These are phyloP conservation scores for Lentinus polychrous DNA, from an alignment of 1,284 basidiomycete genomes.

Conservation along the genomic window DNA sequence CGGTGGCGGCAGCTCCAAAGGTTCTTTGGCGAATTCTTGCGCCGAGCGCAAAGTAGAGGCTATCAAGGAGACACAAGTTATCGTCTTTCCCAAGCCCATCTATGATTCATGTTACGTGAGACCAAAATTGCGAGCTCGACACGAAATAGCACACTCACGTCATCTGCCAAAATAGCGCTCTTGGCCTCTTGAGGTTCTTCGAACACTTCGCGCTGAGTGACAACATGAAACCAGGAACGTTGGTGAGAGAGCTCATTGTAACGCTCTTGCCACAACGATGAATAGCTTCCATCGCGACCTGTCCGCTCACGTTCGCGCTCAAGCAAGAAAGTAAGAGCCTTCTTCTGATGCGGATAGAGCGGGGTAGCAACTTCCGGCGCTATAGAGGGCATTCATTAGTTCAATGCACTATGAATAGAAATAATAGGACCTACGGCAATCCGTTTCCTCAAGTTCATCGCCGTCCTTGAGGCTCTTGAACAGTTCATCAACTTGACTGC, in stretches of 20 bases:
- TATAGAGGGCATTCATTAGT: conserved; percentile 26
- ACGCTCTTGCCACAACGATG: conserved; percentile 73
- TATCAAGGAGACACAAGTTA: conserved; percentile 88
- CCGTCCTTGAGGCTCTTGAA: conserved; percentile 86
- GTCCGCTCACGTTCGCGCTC: conserved; percentile 79
- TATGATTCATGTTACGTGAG: conserved; percentile 24
- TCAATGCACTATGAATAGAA: conserved; percentile 2
- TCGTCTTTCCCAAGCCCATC: conserved; percentile 99
- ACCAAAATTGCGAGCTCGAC: conserved; percentile 2
- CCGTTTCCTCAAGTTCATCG: conserved; percentile 80
- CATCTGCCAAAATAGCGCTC: conserved; percentile 90
- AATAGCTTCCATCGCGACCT: conserved; percentile 45
- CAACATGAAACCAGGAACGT: conserved; percentile 71
- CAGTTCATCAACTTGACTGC: conserved; percentile 89
- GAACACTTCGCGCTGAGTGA: conserved; percentile 74
- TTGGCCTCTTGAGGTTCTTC: conserved; percentile 73
- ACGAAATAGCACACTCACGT: conserved; percentile 49
- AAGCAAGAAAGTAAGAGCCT: conserved; percentile 94
- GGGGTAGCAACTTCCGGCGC: conserved; percentile 81
- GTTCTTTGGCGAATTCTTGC: conserved; percentile 54
- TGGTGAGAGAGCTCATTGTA: conserved; percentile 44
- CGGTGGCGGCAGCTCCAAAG: conserved; percentile 37
- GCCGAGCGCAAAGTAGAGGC: conserved; percentile 79
- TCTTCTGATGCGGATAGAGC: conserved; percentile 97
- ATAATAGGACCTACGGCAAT: conserved; percentile 55